Base-by-base conservation (phyloP, 306 rosid genomes). In the Carpinus viminea region DNA sequence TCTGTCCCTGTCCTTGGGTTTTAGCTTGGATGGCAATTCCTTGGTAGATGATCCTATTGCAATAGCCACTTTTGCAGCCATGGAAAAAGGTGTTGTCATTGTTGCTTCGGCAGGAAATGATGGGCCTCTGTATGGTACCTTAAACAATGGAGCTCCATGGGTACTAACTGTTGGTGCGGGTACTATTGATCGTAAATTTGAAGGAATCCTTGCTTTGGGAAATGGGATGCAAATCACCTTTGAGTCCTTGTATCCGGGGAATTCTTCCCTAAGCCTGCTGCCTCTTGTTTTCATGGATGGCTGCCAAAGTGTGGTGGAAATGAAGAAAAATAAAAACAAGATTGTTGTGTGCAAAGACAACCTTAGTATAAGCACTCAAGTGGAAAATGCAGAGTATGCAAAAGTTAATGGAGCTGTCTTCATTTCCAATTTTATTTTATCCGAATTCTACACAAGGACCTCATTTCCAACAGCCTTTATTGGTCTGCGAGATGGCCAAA, bases 71-170 rank as follows among this genome's bases (percentile, higher is more conserved):
- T 93, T 90, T 60, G 83, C 96, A 2, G 97, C 97, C 45, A 47
- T 85, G 83, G 77, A 89, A 55, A 91, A 77, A 26, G 92, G 91
- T 1, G 51, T 93, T 48, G 81, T 93, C 10, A 97, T 92, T 34
- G 68, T 93, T 24, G 77, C 97, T 0, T 89, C 97, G 0, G 87
- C 94, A 10, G 98, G 97, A 6, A 93, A 93, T 11, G 56, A 24
- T 0, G 98, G 98, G 0, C 91, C 97, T 7, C 1, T 0, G 1
- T 69, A 34, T 65, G 76, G 68, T 41, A 48, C 84, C 3, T 74
- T 93, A 38, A 92, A 89, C 38, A 93, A 88, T 62, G 98, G 96
- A 53, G 85, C 60, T 24, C 96, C 97, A 8, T 92, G 97, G 98
- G 90, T 94, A 24, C 74, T 83, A 34, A 90, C 92, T 0, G 93